These are phyloP conservation scores for Vaccinium corymbosum DNA, from an alignment of 148 eudicot genomes.

Conservation along the genomic window DNA sequence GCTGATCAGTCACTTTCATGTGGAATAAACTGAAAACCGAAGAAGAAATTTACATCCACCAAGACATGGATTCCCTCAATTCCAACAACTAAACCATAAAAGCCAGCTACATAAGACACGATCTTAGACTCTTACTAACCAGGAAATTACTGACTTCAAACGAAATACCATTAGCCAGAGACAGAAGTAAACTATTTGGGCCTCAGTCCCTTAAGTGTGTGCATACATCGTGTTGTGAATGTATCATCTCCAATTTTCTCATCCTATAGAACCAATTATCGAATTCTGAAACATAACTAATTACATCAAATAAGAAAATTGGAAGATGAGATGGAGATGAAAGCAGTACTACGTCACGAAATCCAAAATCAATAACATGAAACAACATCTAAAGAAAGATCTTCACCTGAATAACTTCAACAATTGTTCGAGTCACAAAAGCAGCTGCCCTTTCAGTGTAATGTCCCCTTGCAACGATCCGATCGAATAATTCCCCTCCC, in stretches of 20 bases:
- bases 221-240: no score
- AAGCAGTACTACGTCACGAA: background rate
- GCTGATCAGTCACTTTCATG: background rate
- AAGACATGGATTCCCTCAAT: background rate
- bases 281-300: background rate
- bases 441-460: constrained; percentile 60
- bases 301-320: background rate
- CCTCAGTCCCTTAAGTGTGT: background rate
- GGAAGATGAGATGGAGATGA: background rate
- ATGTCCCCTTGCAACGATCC: constrained; percentile 59
- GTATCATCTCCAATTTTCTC: background rate
- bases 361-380: background rate
- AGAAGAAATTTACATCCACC: background rate
- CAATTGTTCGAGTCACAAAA: constrained; percentile 42
- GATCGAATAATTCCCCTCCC: constrained; percentile 56
- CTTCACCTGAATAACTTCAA: constrained; percentile 52
- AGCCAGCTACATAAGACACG: background rate
- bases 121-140: background rate
- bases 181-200: background rate
- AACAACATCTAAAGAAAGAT: background rate
- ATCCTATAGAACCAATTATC: background rate
- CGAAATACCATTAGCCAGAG: background rate
- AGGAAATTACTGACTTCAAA: background rate
- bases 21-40: background rate
- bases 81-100: background rate